Base-by-base conservation (phyloP, 805 yeast species). In the Dipodascopsis uninucleata region DNA sequence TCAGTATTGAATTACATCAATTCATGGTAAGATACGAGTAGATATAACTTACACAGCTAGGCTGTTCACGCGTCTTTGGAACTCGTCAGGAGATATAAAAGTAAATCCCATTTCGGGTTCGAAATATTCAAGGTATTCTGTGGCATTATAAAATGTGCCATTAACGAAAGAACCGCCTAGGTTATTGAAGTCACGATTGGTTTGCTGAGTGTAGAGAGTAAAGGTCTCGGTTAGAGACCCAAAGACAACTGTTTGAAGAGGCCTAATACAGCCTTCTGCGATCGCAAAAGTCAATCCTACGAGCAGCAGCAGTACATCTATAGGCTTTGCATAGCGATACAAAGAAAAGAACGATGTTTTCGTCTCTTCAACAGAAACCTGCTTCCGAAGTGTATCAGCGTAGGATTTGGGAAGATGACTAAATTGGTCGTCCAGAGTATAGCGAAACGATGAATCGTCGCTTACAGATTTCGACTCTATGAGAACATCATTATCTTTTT, bases 211-310 rank as follows among this genome's bases (percentile, higher is more conserved):
- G 38, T 59, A 69, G 39, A 49, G 41, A 34, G 64, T 59, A 56
- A 71, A 67, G 17, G 62, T 61, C 31, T 63, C 63, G 9, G 74
- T 63, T 41, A 70, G 51, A 31, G 59, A 56, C 22, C 74, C 74
- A 23, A 70, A 66, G 5, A 71, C 68, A 3, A 52, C 35, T 5
- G 43, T 31, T 18, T 31, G 20, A 1, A 48, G 34, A 1, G 72
- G 72, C 46, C 68, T 44, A 3, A 66, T 66, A 6, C 66, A 68
- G 14, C 72, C 72, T 9, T 64, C 62, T 2, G 61, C 59, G 5
- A 63, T 58, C 2, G 72, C 59, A 37, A 59, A 56, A 21, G 57
- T 41, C 17, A 60, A 51, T 1, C 67, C 71, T 3, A 64, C 12
- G 4, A 42, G 9, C 10, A 64, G 48, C 25, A 63, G 41, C 31